Conservation (phyloP, 148 eudicot species). For the Silene conica region DNA sequence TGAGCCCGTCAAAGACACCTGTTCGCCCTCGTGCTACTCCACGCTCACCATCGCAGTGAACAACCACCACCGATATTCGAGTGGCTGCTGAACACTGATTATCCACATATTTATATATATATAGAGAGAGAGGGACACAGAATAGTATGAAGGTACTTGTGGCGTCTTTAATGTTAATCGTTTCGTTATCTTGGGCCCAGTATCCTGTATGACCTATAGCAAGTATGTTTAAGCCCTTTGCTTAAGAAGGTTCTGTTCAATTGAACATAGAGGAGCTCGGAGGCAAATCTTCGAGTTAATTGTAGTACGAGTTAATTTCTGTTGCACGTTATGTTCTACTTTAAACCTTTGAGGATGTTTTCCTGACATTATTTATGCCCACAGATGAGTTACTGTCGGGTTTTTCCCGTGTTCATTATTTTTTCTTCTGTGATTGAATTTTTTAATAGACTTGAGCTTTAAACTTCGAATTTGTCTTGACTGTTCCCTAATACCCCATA, state of each 20-base stretch:
- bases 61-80: conserved; percentile 5
- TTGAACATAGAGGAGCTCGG: conserved; percentile 26
- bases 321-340: background rate
- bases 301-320: conserved; percentile 14
- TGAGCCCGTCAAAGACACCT: conserved; percentile 39
- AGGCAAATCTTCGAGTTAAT: conserved; percentile 24
- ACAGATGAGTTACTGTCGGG: background rate
- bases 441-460: background rate
- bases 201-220: conserved; percentile 36
- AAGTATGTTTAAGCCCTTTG: conserved; percentile 18
- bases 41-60: conserved; percentile 26
- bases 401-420: background rate
- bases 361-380: background rate
- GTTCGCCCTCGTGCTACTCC: conserved; percentile 31
- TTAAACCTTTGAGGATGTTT: conserved; percentile 5
- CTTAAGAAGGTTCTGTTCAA: conserved; percentile 17
- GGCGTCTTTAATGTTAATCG: conserved; percentile 32
- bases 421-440: background rate
- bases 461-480: conserved; percentile 1
- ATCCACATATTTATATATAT: conserved; percentile 2
- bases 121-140: conserved; percentile 26
- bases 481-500: background rate
- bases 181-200: conserved; percentile 37
- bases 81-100: conserved; percentile 16
- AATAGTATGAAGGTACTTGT: conserved; percentile 48